These are phyloP conservation scores for Monilinia vaccinii-corymbosi DNA, from an alignment of 2,329 filamentous ascomycete genomes.

Conservation along the genomic window DNA sequence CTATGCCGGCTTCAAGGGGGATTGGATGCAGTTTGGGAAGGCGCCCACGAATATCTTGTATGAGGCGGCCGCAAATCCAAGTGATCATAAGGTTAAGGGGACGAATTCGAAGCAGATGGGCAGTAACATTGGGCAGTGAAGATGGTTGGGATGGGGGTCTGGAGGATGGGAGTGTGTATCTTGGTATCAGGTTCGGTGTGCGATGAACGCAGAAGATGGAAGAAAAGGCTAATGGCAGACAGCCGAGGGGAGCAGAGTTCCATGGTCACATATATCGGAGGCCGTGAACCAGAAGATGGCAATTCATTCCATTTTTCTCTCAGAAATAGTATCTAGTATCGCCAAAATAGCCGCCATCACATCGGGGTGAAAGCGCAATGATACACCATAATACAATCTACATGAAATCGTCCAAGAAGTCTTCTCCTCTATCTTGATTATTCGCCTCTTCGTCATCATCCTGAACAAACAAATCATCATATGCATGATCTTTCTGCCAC, in stretches of 20 bases:
- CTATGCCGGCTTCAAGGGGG: constrained; percentile 88
- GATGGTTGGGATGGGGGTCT: constrained; percentile 18
- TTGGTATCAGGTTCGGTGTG: neutral
- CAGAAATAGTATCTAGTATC: too few relatives aligned
- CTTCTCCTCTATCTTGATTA: constrained; percentile 73
- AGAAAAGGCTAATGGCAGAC: neutral
- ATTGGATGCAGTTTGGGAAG: constrained; percentile 79
- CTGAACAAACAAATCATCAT: constrained; percentile 83
- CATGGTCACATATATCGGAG: neutral
- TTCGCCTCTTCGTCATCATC: constrained; percentile 61
- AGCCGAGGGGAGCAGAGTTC: too few relatives aligned
- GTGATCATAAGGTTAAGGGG: constrained; percentile 67
- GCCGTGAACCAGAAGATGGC: neutral
- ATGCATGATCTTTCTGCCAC: constrained; percentile 95
- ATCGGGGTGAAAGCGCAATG: neutral
- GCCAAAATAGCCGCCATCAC: neutral
- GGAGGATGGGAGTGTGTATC: neutral
- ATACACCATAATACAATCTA: constrained; percentile 33
- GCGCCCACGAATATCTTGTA: constrained; percentile 84
- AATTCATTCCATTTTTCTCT: neutral
- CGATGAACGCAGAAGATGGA: neutral
- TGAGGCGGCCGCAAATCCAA: constrained; percentile 86
- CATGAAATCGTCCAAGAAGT: constrained; percentile 93
- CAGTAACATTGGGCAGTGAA: constrained; percentile 37
- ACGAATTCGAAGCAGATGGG: constrained; percentile 46